phyloP scores from a whole-genome alignment of 2,329 filamentous ascomycete genomes.

The Blastomyces emzantsi region DNA sequence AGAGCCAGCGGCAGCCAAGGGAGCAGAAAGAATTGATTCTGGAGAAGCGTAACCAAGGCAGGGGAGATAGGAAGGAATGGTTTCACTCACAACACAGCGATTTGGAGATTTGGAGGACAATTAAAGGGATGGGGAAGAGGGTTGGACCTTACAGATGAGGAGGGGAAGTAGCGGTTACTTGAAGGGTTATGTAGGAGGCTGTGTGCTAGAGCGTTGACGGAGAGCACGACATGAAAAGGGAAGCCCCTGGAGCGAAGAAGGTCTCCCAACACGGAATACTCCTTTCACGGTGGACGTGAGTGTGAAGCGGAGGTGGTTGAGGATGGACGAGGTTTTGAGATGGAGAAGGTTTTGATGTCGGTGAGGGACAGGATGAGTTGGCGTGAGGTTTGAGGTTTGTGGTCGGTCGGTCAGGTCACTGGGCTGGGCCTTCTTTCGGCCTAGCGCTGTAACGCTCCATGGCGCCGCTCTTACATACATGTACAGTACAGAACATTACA shows the following conservation, averaged over 20 bases:
- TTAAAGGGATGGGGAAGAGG: neutral
- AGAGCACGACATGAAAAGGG: constrained; percentile 8
- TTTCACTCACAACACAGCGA: neutral
- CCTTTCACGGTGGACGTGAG: neutral
- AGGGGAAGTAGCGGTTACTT: neutral
- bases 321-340: constrained; percentile 7
- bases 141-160: neutral
- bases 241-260: neutral
- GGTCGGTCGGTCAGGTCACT: neutral
- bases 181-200: constrained; percentile 1
- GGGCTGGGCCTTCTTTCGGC: neutral
- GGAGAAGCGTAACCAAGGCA: neutral
- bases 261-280: neutral
- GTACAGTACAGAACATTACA: too few relatives aligned
- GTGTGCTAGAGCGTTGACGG: neutral
- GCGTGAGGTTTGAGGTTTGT: neutral
- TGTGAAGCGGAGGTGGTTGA: neutral
- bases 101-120: neutral
- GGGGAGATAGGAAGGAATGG: neutral
- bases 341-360: constrained; percentile 9
- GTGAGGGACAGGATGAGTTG: constrained; percentile 9
- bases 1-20: neutral
- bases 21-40: neutral
- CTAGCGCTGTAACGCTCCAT: neutral
- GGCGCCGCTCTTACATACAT: neutral